Percentiles rank a stretch among this genome's conserved stretches.
phyloP scores from a whole-genome alignment of 2,329 filamentous ascomycete species.

The Cercospora citrullina region DNA sequence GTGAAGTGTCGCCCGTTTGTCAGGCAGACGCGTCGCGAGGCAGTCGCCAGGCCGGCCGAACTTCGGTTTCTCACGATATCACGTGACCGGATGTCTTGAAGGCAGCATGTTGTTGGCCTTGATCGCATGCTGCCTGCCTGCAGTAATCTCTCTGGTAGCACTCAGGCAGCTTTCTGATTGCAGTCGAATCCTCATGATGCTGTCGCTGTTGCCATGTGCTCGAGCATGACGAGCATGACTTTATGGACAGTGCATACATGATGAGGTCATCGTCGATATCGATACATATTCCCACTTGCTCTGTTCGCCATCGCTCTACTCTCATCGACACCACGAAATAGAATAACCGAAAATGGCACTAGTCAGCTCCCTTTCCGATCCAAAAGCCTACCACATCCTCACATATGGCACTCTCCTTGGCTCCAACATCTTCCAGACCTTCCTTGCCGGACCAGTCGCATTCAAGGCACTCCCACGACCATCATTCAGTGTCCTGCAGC shows the following conservation, averaged over 20 bases:
- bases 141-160: not conserved
- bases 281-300: not conserved
- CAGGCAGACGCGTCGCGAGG: conserved; percentile 7
- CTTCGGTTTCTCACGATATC: not conserved
- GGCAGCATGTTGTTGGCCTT: not conserved
- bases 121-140: not conserved
- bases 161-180: not conserved
- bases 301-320: not conserved
- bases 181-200: not conserved
- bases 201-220: not conserved
- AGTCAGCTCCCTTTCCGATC: conserved; percentile 57
- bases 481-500: conserved; percentile 78
- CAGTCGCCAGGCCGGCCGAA: not conserved
- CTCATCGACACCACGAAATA: not conserved
- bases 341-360: conserved; percentile 43
- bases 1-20: not conserved
- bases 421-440: conserved; percentile 84
- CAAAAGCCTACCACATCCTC: conserved; percentile 75
- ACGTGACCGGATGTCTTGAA: not conserved
- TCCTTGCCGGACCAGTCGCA: conserved; percentile 70
- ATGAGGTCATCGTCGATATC: not conserved
- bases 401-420: conserved; percentile 79
- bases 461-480: conserved; percentile 75
- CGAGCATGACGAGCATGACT: not conserved
- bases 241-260: not conserved